Percentiles rank a stretch among this genome's conserved stretches.
Evolutionary conservation across 495 filamentous ascomycete genomes (phyloP).

Genomic region (Aeminium ludgeri): DNA sequence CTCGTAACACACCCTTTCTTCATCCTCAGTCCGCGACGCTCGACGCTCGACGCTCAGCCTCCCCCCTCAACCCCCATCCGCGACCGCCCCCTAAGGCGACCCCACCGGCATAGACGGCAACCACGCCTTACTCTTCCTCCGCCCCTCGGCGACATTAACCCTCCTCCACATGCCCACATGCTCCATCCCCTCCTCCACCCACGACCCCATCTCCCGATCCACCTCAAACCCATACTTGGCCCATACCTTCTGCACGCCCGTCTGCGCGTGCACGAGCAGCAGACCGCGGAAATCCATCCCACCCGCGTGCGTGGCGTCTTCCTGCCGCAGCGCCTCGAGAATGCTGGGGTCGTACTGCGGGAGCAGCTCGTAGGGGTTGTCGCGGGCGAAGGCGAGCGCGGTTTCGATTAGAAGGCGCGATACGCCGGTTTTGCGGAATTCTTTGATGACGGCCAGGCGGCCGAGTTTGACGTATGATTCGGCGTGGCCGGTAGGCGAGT

Average conservation of each 20-base stretch:
- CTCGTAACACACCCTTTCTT: too few relatives aligned
- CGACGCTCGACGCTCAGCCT: too few relatives aligned
- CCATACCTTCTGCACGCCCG: conserved; percentile 42
- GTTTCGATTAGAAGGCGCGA: conserved; percentile 43
- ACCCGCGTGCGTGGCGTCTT: conserved; percentile 1
- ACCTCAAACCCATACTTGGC: conserved; percentile 46
- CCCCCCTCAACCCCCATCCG: too few relatives aligned
- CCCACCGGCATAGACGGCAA: too few relatives aligned
- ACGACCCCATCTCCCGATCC: conserved; percentile 55
- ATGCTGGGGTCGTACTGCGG: conserved; percentile 15
- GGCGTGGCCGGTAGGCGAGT: conserved; percentile 33
- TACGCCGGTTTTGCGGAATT: conserved; percentile 47
- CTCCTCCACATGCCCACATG: conserved; percentile 64
- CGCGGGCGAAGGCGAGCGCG: conserved; percentile 43
- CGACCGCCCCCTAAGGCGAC: too few relatives aligned
- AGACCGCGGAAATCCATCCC: conserved; percentile 32
- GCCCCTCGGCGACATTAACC: conserved; percentile 11
- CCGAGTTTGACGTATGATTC: conserved; percentile 69
- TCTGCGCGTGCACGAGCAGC: conserved; percentile 59
- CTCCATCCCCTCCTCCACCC: conserved; percentile 70
- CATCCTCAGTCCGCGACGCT: too few relatives aligned
- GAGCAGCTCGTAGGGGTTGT: conserved; percentile 34
- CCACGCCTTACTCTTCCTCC: conserved; percentile 11
- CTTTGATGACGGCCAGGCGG: conserved; percentile 47
- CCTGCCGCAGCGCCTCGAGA: conserved; percentile 11